phyloP scores from a whole-genome alignment of 148 eudicot species.

The Agrostemma githago region DNA sequence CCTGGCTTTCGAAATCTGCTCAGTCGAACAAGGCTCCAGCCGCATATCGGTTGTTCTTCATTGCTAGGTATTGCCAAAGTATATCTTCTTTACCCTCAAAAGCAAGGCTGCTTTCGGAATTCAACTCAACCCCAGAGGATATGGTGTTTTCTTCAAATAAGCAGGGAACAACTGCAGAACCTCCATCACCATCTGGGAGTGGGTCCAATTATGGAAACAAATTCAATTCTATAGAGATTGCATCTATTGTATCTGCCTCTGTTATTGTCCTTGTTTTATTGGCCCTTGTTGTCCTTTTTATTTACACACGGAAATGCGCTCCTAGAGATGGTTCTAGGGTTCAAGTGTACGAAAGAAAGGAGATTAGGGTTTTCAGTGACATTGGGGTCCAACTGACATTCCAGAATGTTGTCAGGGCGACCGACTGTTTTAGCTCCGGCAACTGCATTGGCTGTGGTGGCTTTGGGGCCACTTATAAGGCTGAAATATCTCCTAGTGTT shows the following conservation, averaged over 20 bases:
- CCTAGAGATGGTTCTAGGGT: conserved; percentile 37
- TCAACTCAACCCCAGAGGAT: conserved; percentile 21
- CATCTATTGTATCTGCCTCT: conserved; percentile 39
- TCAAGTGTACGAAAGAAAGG: conserved; percentile 33
- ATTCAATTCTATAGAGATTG: conserved; percentile 42
- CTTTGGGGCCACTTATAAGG: conserved; percentile 66
- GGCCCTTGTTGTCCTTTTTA: conserved; percentile 42
- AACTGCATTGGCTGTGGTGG: conserved; percentile 75
- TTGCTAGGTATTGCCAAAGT: conserved; percentile 19
- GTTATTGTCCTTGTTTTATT: conserved; percentile 43
- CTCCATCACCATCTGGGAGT: conserved; percentile 28
- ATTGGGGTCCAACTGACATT: conserved; percentile 46
- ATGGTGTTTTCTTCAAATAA: conserved; percentile 23
- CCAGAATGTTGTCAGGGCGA: conserved; percentile 47
- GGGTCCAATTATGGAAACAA: conserved; percentile 20
- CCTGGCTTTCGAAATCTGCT: conserved; percentile 10
- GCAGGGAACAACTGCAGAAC: conserved; percentile 23
- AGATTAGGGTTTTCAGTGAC: conserved; percentile 37
- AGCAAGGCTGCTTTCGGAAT: conserved; percentile 26
- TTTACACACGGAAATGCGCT: conserved; percentile 37
- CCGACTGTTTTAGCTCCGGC: conserved; percentile 46
- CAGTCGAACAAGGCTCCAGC: conserved; percentile 20
- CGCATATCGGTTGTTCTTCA: conserved; percentile 23
- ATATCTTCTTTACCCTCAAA: conserved; percentile 15
- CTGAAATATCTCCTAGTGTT: conserved; percentile 45